Conservation (phyloP, 2,329 filamentous ascomycete genomes). For the Thermomyces lanuginosus region DNA sequence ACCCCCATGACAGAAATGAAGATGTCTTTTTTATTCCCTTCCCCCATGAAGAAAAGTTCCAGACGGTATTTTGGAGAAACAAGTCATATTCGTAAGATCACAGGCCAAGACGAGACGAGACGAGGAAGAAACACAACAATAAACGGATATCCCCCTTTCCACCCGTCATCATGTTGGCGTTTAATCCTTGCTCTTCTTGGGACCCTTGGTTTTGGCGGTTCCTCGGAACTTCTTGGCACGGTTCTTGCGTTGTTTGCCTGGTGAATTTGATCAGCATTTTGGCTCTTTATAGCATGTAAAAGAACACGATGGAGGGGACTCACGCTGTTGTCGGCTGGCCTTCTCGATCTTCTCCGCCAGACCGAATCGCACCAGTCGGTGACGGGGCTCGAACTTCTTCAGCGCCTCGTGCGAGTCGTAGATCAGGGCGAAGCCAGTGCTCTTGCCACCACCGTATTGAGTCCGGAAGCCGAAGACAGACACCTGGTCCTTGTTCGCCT, state of each 20-base stretch:
- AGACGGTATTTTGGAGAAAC: too few species aligned
- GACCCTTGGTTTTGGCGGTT: slow-evolving; percentile 95
- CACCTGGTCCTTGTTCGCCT: slow-evolving; percentile 93
- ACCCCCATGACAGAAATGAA: too few species aligned
- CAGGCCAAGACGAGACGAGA: too few species aligned
- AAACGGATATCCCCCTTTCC: too few species aligned
- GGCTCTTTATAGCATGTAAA: not conserved
- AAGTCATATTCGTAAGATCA: too few species aligned
- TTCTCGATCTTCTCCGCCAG: slow-evolving; percentile 90
- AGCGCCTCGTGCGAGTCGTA: slow-evolving; percentile 97
- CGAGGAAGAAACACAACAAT: too few species aligned
- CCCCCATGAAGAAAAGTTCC: too few species aligned
- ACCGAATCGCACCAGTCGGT: slow-evolving; percentile 89
- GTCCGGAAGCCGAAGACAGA: slow-evolving; percentile 97
- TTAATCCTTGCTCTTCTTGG: slow-evolving; percentile 82
- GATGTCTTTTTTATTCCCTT: too few species aligned
- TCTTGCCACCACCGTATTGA: slow-evolving; percentile 99
- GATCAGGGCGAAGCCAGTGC: slow-evolving; percentile 93
- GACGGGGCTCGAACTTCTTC: slow-evolving; percentile 99
- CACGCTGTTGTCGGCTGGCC: slow-evolving; percentile 97
- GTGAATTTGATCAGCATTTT: slow-evolving; percentile 13
- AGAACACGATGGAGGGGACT: slow-evolving; percentile 31
- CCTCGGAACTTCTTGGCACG: slow-evolving; percentile 95
- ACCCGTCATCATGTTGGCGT: too few species aligned
- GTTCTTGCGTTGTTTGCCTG: slow-evolving; percentile 99